A percentile compares a stretch with the other conserved stretches of the same genome.
These are phyloP conservation scores for Globisporangium perplexum DNA, from an alignment of 352 stramenopile genomes.

Conservation along the genomic window DNA sequence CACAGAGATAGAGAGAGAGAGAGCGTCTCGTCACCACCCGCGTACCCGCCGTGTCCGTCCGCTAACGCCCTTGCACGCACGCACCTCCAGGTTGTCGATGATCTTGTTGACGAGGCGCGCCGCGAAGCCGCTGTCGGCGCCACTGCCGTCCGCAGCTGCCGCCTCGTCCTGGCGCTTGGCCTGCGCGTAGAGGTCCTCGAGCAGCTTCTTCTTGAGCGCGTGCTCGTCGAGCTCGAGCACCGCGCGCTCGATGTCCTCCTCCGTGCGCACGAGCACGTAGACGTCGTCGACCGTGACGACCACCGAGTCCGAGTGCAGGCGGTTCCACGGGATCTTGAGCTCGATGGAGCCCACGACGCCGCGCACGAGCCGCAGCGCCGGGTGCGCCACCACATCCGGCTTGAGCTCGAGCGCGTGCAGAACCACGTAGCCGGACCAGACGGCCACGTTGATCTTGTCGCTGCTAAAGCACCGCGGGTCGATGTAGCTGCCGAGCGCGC, in stretches of 20 bases:
- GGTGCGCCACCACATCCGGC: slow-evolving; percentile 58
- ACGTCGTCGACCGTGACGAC: slow-evolving; percentile 85
- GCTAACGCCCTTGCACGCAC: no score
- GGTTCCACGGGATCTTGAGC: slow-evolving; percentile 89
- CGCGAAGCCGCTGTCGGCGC: slow-evolving; percentile 59
- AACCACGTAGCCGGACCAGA: slow-evolving; percentile 86
- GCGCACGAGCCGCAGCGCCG: slow-evolving; percentile 63
- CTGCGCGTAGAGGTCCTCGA: slow-evolving; percentile 73
- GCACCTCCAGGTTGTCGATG: slow-evolving; percentile 84
- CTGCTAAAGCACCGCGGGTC: slow-evolving; percentile 83
- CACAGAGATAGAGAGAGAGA: not conserved
- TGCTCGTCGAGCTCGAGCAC: slow-evolving; percentile 76
- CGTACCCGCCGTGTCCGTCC: not conserved
- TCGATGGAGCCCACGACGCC: slow-evolving; percentile 81
- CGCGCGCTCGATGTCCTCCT: slow-evolving; percentile 75
- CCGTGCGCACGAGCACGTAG: slow-evolving; percentile 71
- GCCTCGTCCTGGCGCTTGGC: slow-evolving; percentile 55
- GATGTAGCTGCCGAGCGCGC: slow-evolving; percentile 83
- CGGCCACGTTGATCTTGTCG: slow-evolving; percentile 85
- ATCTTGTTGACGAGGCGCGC: slow-evolving; percentile 84
- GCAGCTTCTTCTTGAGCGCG: slow-evolving; percentile 78
- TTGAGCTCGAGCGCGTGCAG: slow-evolving; percentile 79
- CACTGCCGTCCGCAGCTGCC: slow-evolving; percentile 4
- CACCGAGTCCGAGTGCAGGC: slow-evolving; percentile 82
- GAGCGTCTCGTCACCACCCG: not conserved